Evolutionary conservation across 2,329 filamentous ascomycete species (phyloP).

Genomic region (Alternaria burnsii): DNA sequence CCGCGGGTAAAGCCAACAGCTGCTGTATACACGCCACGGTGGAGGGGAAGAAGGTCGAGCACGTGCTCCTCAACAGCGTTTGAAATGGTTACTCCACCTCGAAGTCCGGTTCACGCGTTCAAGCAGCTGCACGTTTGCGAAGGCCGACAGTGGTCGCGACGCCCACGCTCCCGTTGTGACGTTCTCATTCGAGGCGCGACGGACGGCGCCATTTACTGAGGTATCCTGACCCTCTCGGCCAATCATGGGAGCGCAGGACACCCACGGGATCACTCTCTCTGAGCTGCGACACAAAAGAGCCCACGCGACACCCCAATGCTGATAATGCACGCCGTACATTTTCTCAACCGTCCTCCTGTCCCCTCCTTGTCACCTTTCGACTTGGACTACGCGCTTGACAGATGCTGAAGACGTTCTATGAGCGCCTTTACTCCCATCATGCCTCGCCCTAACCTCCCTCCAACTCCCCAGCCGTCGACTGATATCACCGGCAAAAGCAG

Average conservation of each 20-base stretch:
- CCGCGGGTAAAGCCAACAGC: neutral
- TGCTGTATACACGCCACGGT: neutral
- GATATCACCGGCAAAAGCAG: constrained; percentile 79
- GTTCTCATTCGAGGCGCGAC: constrained; percentile 39
- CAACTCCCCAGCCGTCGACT: constrained; percentile 80
- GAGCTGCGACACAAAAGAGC: constrained; percentile 36
- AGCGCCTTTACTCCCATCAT: constrained; percentile 56
- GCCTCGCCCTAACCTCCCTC: constrained; percentile 72
- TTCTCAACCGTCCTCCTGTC: constrained; percentile 14
- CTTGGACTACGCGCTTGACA: constrained; percentile 16
- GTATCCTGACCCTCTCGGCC: constrained; percentile 11
- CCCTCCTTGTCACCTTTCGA: constrained; percentile 17
- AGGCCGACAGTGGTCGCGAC: constrained; percentile 24
- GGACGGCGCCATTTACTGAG: constrained; percentile 11
- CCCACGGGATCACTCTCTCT: constrained; percentile 27
- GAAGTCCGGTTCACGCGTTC: constrained; percentile 22
- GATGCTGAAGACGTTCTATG: constrained; percentile 22
- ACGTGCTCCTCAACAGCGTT: constrained; percentile 27
- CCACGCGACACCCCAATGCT: constrained; percentile 40
- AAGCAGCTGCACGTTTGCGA: constrained; percentile 13
- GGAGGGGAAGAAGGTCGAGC: constrained; percentile 13
- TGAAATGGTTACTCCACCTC: neutral
- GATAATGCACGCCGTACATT: constrained; percentile 29
- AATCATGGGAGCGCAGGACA: constrained; percentile 31
- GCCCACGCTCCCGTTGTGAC: constrained; percentile 36